These are phyloP conservation scores for Jimgerdemannia lactiflua DNA, from an alignment of 192 early-diverging fungal genomes.

Conservation along the genomic window DNA sequence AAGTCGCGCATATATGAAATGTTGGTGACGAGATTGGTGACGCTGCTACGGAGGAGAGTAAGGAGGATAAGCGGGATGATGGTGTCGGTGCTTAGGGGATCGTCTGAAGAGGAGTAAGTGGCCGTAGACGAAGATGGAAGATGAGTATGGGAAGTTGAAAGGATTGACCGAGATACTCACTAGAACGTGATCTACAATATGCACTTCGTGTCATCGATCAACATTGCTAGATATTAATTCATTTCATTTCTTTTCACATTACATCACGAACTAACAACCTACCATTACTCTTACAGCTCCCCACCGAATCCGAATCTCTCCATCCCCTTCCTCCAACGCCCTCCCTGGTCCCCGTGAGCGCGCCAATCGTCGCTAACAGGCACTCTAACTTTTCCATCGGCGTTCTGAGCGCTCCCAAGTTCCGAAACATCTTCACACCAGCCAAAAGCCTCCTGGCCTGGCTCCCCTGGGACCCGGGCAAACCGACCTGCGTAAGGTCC, in stretches of 20 bases:
- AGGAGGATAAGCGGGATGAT: constrained; percentile 45
- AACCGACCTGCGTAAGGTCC: constrained; percentile 44
- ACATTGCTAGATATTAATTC: neutral
- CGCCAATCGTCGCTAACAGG: constrained; percentile 30
- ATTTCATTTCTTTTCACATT: neutral
- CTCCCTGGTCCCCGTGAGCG: constrained; percentile 8
- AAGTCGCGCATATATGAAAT: constrained; percentile 50
- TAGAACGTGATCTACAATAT: too few species aligned
- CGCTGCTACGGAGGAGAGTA: constrained; percentile 40
- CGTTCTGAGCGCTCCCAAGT: constrained; percentile 40
- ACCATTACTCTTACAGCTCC: neutral
- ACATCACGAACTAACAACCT: neutral
- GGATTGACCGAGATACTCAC: neutral
- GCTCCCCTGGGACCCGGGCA: constrained; percentile 32
- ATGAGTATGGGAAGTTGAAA: neutral
- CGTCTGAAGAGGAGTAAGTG: neutral
- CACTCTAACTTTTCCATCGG: constrained; percentile 46
- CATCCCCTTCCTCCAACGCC: neutral
- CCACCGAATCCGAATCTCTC: neutral
- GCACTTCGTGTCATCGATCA: neutral
- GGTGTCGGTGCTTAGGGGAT: constrained; percentile 28
- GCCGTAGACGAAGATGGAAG: neutral
- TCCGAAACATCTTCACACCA: constrained; percentile 40
- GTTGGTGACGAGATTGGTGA: constrained; percentile 42
- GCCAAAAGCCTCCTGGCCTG: constrained; percentile 23